Conservation (phyloP, 345 rosid species). For the Salix viminalis region DNA sequence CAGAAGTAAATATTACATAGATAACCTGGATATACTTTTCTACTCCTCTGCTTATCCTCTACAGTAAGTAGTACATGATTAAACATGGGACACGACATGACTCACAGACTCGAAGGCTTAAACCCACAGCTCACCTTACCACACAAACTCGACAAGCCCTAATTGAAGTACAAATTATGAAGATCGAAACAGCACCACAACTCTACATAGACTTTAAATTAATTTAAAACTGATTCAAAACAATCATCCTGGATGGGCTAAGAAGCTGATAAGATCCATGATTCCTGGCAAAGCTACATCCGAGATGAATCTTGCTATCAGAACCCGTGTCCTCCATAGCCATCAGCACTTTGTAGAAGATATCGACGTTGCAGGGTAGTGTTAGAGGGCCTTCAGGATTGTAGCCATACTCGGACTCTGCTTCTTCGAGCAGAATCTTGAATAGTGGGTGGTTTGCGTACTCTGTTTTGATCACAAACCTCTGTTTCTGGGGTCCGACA, state of each 20-base stretch:
- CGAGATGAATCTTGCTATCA: constrained; percentile 1
- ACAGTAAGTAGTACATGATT: neutral
- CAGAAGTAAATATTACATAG: neutral
- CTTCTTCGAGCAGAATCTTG: constrained; percentile 29
- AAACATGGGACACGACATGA: neutral
- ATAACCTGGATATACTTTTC: neutral
- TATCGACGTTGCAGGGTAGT: constrained; percentile 31
- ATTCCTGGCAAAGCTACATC: constrained; percentile 32
- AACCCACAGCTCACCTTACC: neutral
- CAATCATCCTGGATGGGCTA: constrained; percentile 28
- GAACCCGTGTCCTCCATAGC: constrained; percentile 21
- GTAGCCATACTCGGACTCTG: constrained; percentile 30
- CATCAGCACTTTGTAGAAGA: constrained; percentile 20
- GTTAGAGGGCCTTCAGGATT: constrained; percentile 25
- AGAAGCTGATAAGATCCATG: constrained; percentile 31
- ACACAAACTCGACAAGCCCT: neutral
- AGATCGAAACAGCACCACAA: neutral
- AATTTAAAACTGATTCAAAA: constrained; percentile 29
- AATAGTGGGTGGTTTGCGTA: constrained; percentile 31
- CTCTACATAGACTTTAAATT: neutral
- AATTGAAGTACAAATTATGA: neutral
- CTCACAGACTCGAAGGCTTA: neutral
- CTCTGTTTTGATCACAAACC: constrained; percentile 26
- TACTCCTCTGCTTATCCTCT: neutral
- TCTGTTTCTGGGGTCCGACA: constrained; percentile 28